phyloP scores from a whole-genome alignment of 2,329 filamentous ascomycete species.

The Didymella lethalis region DNA sequence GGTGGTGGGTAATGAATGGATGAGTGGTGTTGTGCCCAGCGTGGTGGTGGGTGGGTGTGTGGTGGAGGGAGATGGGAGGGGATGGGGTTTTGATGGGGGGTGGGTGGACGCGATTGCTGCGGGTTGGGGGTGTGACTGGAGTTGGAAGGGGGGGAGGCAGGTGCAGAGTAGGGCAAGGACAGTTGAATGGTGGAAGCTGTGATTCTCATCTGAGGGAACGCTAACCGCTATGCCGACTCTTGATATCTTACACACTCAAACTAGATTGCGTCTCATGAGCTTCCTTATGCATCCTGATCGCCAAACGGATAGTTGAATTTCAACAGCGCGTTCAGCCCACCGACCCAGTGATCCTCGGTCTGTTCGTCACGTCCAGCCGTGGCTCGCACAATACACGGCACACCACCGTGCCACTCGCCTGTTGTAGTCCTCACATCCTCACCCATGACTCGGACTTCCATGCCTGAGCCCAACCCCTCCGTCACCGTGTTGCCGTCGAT shows the following conservation, averaged over 20 bases:
- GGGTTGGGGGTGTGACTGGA: not conserved
- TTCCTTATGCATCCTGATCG: conserved; percentile 49
- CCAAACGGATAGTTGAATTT: conserved; percentile 99
- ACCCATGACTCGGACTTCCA: conserved; percentile 86
- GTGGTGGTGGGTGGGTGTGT: not conserved
- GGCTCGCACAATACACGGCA: conserved; percentile 86
- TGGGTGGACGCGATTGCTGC: not conserved
- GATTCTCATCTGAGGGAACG: not conserved
- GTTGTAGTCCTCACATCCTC: conserved; percentile 68
- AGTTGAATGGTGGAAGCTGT: not conserved
- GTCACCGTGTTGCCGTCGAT: conserved; percentile 58
- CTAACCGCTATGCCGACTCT: conserved; percentile 6
- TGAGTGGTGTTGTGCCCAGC: not conserved
- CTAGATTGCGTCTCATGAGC: not conserved
- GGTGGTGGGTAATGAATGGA: conserved; percentile 12
- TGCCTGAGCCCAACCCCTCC: conserved; percentile 55
- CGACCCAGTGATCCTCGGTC: conserved; percentile 92
- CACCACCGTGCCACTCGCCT: conserved; percentile 74
- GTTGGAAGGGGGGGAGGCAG: not conserved
- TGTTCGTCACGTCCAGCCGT: conserved; percentile 51
- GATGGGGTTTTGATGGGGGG: not conserved
- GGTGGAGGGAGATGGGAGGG: not conserved
- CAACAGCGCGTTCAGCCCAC: conserved; percentile 86
- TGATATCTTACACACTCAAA: not conserved
- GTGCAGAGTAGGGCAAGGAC: not conserved